Evolutionary conservation across 306 rosid species (phyloP).

Genomic region (Citrullus mucosospermus): DNA sequence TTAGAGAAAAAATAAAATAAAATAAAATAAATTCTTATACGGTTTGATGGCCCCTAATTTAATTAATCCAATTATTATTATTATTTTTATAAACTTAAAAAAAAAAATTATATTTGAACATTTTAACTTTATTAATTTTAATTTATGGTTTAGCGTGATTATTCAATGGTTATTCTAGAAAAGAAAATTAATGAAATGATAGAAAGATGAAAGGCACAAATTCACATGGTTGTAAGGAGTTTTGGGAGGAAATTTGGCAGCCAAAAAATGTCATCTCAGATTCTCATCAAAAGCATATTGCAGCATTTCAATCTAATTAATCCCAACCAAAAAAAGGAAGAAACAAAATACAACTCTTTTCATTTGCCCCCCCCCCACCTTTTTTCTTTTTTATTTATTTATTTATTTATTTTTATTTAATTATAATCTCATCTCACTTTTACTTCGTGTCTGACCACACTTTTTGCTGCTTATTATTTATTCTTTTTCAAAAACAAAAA

Average conservation of each 20-base stretch:
- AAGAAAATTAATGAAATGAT: background rate
- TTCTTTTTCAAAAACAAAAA: background rate
- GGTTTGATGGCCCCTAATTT: background rate
- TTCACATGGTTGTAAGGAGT: background rate
- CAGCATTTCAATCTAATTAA: slow-evolving; percentile 1
- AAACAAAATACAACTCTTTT: background rate
- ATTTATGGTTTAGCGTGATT: no score
- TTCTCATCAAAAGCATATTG: slow-evolving; percentile 1
- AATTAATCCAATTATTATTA: background rate
- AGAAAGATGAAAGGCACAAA: background rate
- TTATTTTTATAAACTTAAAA: no score
- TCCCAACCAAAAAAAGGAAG: background rate
- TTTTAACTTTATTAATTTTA: background rate
- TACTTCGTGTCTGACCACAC: background rate
- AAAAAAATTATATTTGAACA: background rate
- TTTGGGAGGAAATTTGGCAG: background rate
- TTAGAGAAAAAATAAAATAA: background rate
- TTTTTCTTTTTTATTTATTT: no score
- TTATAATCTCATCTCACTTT: background rate
- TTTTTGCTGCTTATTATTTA: background rate
- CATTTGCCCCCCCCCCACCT: background rate
- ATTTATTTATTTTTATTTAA: background rate
- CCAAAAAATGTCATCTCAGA: slow-evolving; percentile 1
- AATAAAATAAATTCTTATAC: background rate
- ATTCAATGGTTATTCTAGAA: no score